Evolutionary conservation across 352 stramenopile genomes (phyloP).

Genomic region (Pythium pyrilobum): DNA sequence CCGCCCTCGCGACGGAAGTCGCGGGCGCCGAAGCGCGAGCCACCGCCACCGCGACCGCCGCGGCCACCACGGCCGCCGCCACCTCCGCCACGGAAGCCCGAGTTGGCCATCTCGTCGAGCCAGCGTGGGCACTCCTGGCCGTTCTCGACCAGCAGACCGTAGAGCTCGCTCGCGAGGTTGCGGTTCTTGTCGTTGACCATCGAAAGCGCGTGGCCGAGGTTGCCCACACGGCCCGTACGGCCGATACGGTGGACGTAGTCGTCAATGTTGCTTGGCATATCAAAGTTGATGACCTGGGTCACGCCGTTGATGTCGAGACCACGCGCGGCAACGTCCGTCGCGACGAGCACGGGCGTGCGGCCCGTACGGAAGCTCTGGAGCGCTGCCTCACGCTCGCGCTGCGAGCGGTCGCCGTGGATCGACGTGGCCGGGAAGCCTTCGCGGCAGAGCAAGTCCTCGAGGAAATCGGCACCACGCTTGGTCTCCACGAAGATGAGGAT

Average conservation of each 20-base stretch:
- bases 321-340: conserved; percentile 97
- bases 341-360: conserved; percentile 93
- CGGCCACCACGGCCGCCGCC: conserved; percentile 42
- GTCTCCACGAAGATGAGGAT: conserved; percentile 99
- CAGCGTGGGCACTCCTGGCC: conserved; percentile 93
- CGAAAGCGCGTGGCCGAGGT: conserved; percentile 94
- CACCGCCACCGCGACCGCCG: conserved; percentile 38
- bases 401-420: conserved; percentile 98
- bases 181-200: conserved; percentile 99
- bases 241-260: conserved; percentile 99
- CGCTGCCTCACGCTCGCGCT: conserved; percentile 93
- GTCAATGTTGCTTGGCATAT: conserved; percentile 98
- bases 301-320: conserved; percentile 99
- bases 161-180: conserved; percentile 96
- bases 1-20: conserved; percentile 82
- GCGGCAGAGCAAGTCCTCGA: conserved; percentile 94
- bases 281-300: conserved; percentile 97
- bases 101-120: conserved; percentile 93
- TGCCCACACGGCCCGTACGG: conserved; percentile 98
- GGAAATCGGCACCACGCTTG: conserved; percentile 95
- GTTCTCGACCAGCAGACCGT: conserved; percentile 96
- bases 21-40: conserved; percentile 77
- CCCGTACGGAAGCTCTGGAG: conserved; percentile 92
- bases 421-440: conserved; percentile 89
- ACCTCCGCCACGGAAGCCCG: conserved; percentile 56